phyloP scores from a whole-genome alignment of 2,329 filamentous ascomycete species.

The Colletotrichum sojae region DNA sequence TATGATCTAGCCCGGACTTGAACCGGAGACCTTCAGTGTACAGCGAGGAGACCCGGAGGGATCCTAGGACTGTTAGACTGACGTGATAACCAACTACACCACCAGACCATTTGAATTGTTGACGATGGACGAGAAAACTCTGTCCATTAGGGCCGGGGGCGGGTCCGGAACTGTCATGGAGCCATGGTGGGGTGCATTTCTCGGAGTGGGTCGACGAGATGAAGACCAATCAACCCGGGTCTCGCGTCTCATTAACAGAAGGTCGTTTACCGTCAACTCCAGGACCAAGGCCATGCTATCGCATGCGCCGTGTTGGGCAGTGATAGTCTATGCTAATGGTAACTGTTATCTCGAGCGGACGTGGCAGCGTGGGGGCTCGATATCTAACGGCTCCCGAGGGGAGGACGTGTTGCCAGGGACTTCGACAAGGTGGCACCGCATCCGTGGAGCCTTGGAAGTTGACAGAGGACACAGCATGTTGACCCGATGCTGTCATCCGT shows the following conservation, averaged over 20 bases:
- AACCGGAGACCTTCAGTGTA: conserved; percentile 41
- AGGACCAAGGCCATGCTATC: conserved; percentile 16
- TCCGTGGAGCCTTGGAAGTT: conserved; percentile 1
- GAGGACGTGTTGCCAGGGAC: conserved; percentile 12
- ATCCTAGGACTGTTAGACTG: conserved; percentile 56
- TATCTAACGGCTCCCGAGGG: background rate
- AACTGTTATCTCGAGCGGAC: conserved; percentile 1
- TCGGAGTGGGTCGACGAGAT: conserved; percentile 23
- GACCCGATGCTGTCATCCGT: conserved; percentile 9
- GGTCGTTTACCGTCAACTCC: conserved; percentile 6
- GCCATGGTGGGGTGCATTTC: conserved; percentile 19
- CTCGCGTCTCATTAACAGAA: conserved; percentile 17
- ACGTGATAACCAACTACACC: conserved; percentile 64
- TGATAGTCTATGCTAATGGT: background rate
- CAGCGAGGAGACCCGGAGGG: background rate
- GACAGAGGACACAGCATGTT: background rate
- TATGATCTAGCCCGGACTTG: conserved; percentile 40
- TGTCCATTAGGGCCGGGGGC: background rate
- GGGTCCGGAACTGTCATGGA: background rate
- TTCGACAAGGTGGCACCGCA: conserved; percentile 4
- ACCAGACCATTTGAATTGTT: conserved; percentile 39
- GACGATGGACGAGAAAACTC: fast-evolving
- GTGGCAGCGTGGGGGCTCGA: background rate
- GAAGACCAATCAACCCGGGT: conserved; percentile 22
- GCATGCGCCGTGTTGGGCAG: conserved; percentile 5